Conservation (phyloP, 2,329 filamentous ascomycete genomes). For the Trichoderma atroviride region DNA sequence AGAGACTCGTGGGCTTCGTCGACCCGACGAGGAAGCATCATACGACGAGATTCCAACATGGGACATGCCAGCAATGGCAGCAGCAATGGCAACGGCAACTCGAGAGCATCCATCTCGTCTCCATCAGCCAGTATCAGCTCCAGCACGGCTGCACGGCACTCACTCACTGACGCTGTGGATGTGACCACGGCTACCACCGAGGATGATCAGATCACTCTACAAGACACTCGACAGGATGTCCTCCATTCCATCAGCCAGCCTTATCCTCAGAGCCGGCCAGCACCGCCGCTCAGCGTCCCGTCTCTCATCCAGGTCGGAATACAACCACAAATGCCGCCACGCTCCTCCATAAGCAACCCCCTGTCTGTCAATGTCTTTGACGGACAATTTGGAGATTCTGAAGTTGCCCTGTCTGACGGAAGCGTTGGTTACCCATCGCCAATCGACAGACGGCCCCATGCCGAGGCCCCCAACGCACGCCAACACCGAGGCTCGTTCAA, state of each 20-base stretch:
- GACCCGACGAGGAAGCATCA: slow-evolving; percentile 18
- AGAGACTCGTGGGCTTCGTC: slow-evolving; percentile 21
- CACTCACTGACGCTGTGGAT: not conserved
- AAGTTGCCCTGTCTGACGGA: slow-evolving; percentile 35
- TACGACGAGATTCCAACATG: slow-evolving; percentile 1
- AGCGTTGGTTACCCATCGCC: slow-evolving; percentile 38
- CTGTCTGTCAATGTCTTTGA: slow-evolving; percentile 22
- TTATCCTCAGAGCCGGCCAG: slow-evolving; percentile 23
- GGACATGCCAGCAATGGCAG: not conserved
- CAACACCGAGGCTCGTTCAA: slow-evolving; percentile 30
- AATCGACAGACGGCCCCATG: slow-evolving; percentile 24
- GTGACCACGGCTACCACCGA: slow-evolving; percentile 7
- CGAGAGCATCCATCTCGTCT: slow-evolving; percentile 18
- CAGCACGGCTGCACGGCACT: slow-evolving; percentile 6
- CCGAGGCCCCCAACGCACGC: slow-evolving; percentile 4
- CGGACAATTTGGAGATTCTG: slow-evolving; percentile 29
- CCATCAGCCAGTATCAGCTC: slow-evolving; percentile 23
- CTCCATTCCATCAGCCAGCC: slow-evolving; percentile 18
- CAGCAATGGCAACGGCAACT: not conserved
- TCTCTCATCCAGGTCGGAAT: slow-evolving; percentile 32
- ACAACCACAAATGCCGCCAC: slow-evolving; percentile 16
- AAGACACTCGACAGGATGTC: slow-evolving; percentile 4
- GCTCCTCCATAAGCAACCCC: slow-evolving; percentile 9
- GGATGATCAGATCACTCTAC: not conserved
- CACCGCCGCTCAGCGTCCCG: slow-evolving; percentile 30